Evolutionary conservation across 768 basidiomycete species (phyloP).

Genomic region (Gloeopeniophorella convolvens): DNA sequence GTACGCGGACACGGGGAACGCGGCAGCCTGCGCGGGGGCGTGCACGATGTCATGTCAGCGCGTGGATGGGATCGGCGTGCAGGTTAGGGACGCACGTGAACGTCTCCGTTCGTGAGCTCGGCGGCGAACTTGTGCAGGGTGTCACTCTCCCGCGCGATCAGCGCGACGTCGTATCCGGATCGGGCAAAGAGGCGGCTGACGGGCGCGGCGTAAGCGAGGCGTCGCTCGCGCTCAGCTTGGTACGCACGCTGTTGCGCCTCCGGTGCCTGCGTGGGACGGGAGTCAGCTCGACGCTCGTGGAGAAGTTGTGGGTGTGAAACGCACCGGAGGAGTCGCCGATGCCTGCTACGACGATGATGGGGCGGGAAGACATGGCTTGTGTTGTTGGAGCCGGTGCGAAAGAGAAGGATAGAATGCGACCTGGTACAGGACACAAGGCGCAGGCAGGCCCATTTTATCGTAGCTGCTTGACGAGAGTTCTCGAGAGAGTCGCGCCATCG

Average conservation of each 20-base stretch:
- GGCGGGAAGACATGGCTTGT: constrained; percentile 26
- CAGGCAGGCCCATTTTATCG: no score
- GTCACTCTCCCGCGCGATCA: constrained; percentile 33
- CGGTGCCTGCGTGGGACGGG: constrained; percentile 29
- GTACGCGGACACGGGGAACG: constrained; percentile 34
- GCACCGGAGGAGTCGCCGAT: constrained; percentile 35
- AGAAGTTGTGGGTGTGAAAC: constrained; percentile 7
- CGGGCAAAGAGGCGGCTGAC: constrained; percentile 34
- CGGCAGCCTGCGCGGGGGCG: constrained; percentile 29
- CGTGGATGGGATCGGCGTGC: neutral
- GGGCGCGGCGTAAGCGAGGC: neutral
- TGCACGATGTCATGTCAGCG: no score
- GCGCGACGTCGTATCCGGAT: constrained; percentile 35
- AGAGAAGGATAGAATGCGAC: no score
- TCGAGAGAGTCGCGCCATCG: no score
- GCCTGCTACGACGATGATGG: constrained; percentile 37
- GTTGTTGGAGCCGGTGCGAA: no score
- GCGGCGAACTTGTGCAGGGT: constrained; percentile 30
- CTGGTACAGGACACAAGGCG: neutral
- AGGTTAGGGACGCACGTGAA: constrained; percentile 26
- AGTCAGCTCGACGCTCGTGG: neutral
- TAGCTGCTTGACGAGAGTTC: no score
- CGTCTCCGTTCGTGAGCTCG: constrained; percentile 31
- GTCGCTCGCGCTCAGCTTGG: neutral
- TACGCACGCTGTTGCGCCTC: constrained; percentile 36